phyloP scores from a whole-genome alignment of 768 basidiomycete species.

The Pulveroboletus sp. region DNA sequence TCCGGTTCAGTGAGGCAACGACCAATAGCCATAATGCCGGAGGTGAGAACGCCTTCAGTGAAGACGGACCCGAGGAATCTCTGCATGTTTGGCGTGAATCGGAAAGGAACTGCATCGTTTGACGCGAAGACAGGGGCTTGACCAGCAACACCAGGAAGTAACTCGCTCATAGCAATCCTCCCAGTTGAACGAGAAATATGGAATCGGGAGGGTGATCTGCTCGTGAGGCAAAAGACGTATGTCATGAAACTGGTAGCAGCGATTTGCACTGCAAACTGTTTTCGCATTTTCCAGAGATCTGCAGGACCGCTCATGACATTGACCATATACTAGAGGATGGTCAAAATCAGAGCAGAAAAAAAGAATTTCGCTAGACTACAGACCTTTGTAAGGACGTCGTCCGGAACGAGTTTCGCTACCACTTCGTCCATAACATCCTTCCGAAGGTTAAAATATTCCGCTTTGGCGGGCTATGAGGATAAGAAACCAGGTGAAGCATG shows the following conservation, averaged over 20 bases:
- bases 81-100: constrained; percentile 96
- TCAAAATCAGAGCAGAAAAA: not conserved
- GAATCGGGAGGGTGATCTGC: constrained; percentile 81
- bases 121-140: constrained; percentile 67
- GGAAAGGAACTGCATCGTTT: constrained; percentile 91
- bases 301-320: constrained; percentile 78
- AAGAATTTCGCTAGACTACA: constrained; percentile 6
- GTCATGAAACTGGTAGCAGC: constrained; percentile 92
- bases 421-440: constrained; percentile 91
- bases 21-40: constrained; percentile 88
- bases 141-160: constrained; percentile 64
- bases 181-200: constrained; percentile 89
- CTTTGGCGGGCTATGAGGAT: constrained; percentile 49
- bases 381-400: constrained; percentile 82
- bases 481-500: not conserved
- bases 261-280: constrained; percentile 90
- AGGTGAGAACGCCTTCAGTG: constrained; percentile 85
- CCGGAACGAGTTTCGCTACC: constrained; percentile 82
- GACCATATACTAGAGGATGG: constrained; percentile 74
- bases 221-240: constrained; percentile 79
- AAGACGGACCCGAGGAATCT: constrained; percentile 85
- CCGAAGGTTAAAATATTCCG: constrained; percentile 67
- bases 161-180: constrained; percentile 87
- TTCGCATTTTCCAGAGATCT: constrained; percentile 95
- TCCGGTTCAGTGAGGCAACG: constrained; percentile 90